phyloP scores from a whole-genome alignment of 208 protist species.

The Crithidia fasciculata region DNA sequence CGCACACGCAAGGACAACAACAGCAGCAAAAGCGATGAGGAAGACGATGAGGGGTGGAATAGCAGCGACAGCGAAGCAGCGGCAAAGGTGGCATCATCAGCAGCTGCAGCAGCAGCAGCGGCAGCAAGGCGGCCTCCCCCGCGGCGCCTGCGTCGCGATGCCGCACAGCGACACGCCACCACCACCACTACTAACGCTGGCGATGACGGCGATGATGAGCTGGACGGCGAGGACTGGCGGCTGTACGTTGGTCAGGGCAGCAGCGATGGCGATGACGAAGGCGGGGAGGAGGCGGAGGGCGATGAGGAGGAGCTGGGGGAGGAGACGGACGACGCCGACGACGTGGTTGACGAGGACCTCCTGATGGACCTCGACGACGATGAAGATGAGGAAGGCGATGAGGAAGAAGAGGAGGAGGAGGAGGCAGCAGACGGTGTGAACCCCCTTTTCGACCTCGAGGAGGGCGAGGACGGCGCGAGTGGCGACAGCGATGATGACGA shows the following conservation, averaged over 20 bases:
- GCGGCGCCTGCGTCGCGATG: conserved; percentile 2
- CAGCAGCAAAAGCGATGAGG: neutral
- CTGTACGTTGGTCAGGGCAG: conserved; percentile 36
- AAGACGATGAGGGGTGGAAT: conserved; percentile 8
- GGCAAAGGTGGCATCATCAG: neutral
- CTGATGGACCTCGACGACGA: conserved; percentile 35
- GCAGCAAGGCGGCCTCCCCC: conserved; percentile 7
- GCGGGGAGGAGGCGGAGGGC: neutral
- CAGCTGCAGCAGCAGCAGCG: neutral
- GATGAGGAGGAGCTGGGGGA: conserved; percentile 25
- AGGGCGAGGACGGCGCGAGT: conserved; percentile 16
- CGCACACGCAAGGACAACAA: neutral
- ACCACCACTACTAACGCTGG: neutral
- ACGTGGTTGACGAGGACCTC: conserved; percentile 40
- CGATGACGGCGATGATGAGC: conserved; percentile 14
- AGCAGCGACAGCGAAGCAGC: conserved; percentile 17
- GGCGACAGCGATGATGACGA: conserved; percentile 36
- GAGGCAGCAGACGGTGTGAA: conserved; percentile 48
- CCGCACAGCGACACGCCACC: conserved; percentile 6
- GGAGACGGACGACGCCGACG: conserved; percentile 42
- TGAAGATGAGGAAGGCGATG: conserved; percentile 29
- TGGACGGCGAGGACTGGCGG: conserved; percentile 42
- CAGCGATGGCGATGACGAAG: conserved; percentile 10
- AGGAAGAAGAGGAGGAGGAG: conserved; percentile 26
- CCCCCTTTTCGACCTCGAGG: conserved; percentile 29